Evolutionary conservation across 257 asterid genomes (phyloP).

Genomic region (Solanum pimpinellifolium): DNA sequence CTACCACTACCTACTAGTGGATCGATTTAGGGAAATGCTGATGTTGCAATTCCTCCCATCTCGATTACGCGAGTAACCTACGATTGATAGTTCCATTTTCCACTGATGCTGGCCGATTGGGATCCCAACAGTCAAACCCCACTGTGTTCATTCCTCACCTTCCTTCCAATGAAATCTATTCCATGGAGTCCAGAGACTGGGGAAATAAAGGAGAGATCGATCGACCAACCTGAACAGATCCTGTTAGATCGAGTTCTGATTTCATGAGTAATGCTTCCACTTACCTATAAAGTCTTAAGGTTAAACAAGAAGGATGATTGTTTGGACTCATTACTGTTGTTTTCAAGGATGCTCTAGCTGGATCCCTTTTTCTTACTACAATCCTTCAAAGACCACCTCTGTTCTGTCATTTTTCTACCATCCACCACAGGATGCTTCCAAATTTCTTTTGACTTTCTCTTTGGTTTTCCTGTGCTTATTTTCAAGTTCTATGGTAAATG

Average conservation of each 20-base stretch:
- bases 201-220: background rate
- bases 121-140: background rate
- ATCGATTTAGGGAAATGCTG: background rate
- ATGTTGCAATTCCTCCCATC: background rate
- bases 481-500: background rate
- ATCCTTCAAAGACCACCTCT: background rate
- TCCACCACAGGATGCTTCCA: background rate
- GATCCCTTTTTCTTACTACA: background rate
- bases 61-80: background rate
- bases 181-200: background rate
- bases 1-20: background rate
- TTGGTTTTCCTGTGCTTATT: background rate
- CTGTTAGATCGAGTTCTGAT: background rate
- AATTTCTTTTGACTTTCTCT: background rate
- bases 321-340: background rate
- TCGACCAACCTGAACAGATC: background rate
- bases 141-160: background rate
- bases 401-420: background rate
- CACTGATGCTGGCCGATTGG: background rate
- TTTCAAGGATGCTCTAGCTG: background rate
- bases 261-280: background rate
- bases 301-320: background rate
- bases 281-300: background rate
- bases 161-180: background rate
- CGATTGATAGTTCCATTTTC: background rate